A percentile compares a stretch with the other conserved stretches of the same genome.
These are phyloP conservation scores for Pseudogymnoascus sp. DNA, from an alignment of 2,329 filamentous ascomycete species.

Conservation along the genomic window DNA sequence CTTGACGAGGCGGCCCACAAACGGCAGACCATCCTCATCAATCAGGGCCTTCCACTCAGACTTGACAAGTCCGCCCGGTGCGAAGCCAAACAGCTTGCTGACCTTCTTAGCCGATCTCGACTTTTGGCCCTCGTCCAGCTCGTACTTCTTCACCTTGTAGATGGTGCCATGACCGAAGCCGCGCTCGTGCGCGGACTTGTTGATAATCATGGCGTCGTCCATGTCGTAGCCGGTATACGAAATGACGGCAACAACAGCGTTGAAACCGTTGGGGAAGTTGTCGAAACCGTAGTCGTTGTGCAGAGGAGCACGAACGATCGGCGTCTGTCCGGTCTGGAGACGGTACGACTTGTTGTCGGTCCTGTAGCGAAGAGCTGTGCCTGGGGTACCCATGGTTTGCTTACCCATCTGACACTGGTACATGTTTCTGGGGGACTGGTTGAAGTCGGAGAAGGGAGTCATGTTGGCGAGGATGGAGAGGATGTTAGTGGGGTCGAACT, in stretches of 20 bases:
- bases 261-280: slow-evolving; percentile 95
- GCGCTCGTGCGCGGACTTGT: slow-evolving; percentile 92
- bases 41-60: slow-evolving; percentile 63
- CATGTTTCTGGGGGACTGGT: slow-evolving; percentile 98
- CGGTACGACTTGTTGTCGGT: slow-evolving; percentile 97
- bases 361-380: slow-evolving; percentile 72
- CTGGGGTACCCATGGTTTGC: slow-evolving; percentile 96
- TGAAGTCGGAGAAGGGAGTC: slow-evolving; percentile 98
- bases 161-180: slow-evolving; percentile 94
- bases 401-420: slow-evolving; percentile 99
- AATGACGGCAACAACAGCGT: slow-evolving; percentile 93
- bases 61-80: slow-evolving; percentile 65
- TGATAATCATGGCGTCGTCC: slow-evolving; percentile 99
- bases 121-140: slow-evolving; percentile 65
- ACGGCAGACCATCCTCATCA: slow-evolving; percentile 80
- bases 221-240: slow-evolving; percentile 99
- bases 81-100: slow-evolving; percentile 83
- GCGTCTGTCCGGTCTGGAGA: slow-evolving; percentile 91
- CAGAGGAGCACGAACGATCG: slow-evolving; percentile 81
- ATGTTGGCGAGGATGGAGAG: slow-evolving; percentile 96
- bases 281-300: slow-evolving; percentile 96
- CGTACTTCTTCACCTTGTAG: slow-evolving; percentile 94
- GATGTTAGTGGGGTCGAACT: slow-evolving; percentile 91
- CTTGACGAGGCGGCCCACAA: slow-evolving; percentile 67
- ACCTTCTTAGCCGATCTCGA: slow-evolving; percentile 60